Evolutionary conservation across 352 stramenopile species (phyloP).

Genomic region (Phytophthora rubi): DNA sequence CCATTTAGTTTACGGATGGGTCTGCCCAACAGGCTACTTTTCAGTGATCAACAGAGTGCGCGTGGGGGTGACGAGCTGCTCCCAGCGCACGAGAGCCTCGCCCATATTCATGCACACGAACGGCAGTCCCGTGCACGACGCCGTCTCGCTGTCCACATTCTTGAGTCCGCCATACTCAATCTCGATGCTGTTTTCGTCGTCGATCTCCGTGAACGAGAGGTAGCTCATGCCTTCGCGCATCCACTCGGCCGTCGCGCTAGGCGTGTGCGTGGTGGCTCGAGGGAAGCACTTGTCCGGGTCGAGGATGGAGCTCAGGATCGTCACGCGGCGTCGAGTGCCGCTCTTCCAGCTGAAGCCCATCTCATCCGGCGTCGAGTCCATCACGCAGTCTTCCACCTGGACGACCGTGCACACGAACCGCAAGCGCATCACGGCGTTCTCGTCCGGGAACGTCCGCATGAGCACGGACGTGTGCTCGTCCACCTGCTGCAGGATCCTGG

Average conservation of each 20-base stretch:
- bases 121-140: slow-evolving; percentile 31
- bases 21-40: slow-evolving; percentile 12
- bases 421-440: slow-evolving; percentile 38
- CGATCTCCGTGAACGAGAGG: slow-evolving; percentile 48
- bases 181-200: slow-evolving; percentile 41
- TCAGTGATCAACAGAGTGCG: slow-evolving; percentile 34
- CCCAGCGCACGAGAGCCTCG: slow-evolving; percentile 43
- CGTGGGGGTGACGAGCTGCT: slow-evolving; percentile 40
- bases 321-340: slow-evolving; percentile 33
- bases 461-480: slow-evolving; percentile 47
- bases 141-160: slow-evolving; percentile 35
- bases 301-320: slow-evolving; percentile 35
- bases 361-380: slow-evolving; percentile 18
- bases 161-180: slow-evolving; percentile 47
- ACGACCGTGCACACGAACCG: slow-evolving; percentile 41
- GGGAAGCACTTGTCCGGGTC: slow-evolving; percentile 42
- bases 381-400: slow-evolving; percentile 41
- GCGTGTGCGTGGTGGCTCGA: slow-evolving; percentile 16
- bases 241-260: slow-evolving; percentile 31
- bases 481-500: slow-evolving; percentile 47
- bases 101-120: slow-evolving; percentile 41
- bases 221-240: slow-evolving; percentile 47
- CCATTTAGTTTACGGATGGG: slow-evolving; percentile 22
- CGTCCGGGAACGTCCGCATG: slow-evolving; percentile 50
- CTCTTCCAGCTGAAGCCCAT: slow-evolving; percentile 14